Evolutionary conservation across 1,284 basidiomycete species (phyloP).

Genomic region (Sanguinoderma infundibulare): DNA sequence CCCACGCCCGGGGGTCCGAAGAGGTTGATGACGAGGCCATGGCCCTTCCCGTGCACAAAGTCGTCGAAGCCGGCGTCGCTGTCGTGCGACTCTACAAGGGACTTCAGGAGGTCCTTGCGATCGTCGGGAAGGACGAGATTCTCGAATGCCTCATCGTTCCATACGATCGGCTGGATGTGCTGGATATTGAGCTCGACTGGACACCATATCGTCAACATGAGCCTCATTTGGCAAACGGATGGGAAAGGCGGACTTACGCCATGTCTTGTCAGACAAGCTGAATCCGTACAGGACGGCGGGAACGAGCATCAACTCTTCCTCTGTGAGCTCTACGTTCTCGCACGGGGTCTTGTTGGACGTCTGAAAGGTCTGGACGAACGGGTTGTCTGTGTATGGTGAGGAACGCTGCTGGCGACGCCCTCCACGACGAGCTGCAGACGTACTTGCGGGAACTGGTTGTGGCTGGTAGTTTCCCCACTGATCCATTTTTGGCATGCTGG

Average conservation of each 20-base stretch:
- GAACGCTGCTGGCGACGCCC: neutral
- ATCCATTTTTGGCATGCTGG: neutral
- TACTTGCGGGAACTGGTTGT: neutral
- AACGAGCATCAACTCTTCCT: conserved; percentile 54
- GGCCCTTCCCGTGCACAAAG: conserved; percentile 64
- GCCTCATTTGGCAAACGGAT: neutral
- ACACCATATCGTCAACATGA: neutral
- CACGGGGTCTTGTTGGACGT: conserved; percentile 13
- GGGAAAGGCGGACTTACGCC: conserved; percentile 45
- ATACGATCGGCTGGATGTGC: conserved; percentile 50
- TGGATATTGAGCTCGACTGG: conserved; percentile 61
- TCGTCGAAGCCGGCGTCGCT: conserved; percentile 57
- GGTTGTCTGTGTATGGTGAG: conserved; percentile 11
- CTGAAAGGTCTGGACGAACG: conserved; percentile 20
- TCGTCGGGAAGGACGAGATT: conserved; percentile 57
- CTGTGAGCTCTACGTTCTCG: conserved; percentile 39
- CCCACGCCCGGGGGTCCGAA: conserved; percentile 67
- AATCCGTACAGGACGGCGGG: conserved; percentile 61
- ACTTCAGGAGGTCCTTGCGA: conserved; percentile 56
- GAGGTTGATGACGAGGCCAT: conserved; percentile 61
- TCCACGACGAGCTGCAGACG: neutral
- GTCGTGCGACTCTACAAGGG: conserved; percentile 60
- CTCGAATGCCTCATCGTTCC: conserved; percentile 60
- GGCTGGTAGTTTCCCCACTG: neutral
- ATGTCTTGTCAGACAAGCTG: conserved; percentile 58